Base-by-base conservation (phyloP, 2,329 filamentous ascomycete species). In the Emmonsia crescens region DNA sequence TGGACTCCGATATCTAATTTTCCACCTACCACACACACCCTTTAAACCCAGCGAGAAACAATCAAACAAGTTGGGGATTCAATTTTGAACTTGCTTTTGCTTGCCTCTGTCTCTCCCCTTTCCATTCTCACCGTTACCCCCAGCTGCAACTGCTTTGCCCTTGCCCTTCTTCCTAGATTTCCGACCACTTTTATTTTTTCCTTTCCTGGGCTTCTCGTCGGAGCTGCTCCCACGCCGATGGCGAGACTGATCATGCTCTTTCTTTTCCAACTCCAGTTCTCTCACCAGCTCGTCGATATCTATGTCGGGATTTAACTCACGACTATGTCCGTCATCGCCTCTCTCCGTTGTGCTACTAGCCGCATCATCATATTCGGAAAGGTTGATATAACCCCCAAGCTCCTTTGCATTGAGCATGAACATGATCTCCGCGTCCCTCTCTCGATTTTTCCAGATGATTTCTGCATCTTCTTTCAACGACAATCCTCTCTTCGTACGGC, bases 331-430 rank as follows among this genome's bases (percentile, higher is more conserved):
- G 16, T n/a, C 46, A 14, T 33, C 31, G 12, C 21, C 49, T 9
- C 1, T 21, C 24, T 61, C 5, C 46, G 38, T 54, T 68, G 65
- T 12, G 59, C 40, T 6, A 5, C 14, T 31, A 67, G 46, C 19
- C 63, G 61, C n/a, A 64, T 48, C 42, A 65, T 67, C 44, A 64
- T 65, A 36, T 59, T 29, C 56, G 12, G 56, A 57, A 57, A 57
- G 38, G 27, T 57, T 57, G n/a, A 57, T 46, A 33, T 57, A 57
- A 31, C 46, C 56, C 6, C 56, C 56, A 44, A 57, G 56, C 4
- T 61, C 49, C 10, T 57, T 24, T 4, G 63, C 61, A 1, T 36
- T 52, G 8, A 61, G 29, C 66, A 69, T 69, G 59, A 67, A 67
- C n/a, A 69, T 49, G 19, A 67, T 46, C 3, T 66, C 61, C 5